Evolutionary conservation across 164 flowering plant species (phyloP).

Genomic region (Hamamelis virginiana): DNA sequence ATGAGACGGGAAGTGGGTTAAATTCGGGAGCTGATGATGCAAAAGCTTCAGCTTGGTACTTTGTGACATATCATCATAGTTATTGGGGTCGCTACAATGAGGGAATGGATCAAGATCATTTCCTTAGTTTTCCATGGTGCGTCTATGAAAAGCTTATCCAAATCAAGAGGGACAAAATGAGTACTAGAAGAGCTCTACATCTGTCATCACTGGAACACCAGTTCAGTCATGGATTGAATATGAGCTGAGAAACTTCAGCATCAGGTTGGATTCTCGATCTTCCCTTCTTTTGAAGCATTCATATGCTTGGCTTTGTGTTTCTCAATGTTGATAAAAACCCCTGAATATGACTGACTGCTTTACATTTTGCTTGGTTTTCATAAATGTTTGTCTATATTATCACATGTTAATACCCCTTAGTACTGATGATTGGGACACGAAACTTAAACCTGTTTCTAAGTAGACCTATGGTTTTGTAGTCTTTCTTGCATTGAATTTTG

Average conservation of each 20-base stretch:
- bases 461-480: too few relatives aligned
- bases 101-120: slow-evolving; percentile 57
- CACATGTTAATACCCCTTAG: too few relatives aligned
- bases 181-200: background rate
- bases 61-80: slow-evolving; percentile 66
- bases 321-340: background rate
- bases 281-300: background rate
- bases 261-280: background rate
- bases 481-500: too few relatives aligned
- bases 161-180: slow-evolving; percentile 48
- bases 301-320: too few relatives aligned
- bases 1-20: slow-evolving; percentile 2
- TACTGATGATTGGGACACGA: too few relatives aligned
- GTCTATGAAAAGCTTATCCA: slow-evolving; percentile 64
- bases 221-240: background rate
- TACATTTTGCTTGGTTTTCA: too few relatives aligned
- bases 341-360: too few relatives aligned
- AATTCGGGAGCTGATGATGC: slow-evolving; percentile 41
- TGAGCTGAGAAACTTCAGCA: background rate
- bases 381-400: too few relatives aligned
- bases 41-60: slow-evolving; percentile 87
- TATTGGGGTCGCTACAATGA: slow-evolving; percentile 66
- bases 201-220: slow-evolving; percentile 5
- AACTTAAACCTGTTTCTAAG: too few relatives aligned
- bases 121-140: slow-evolving; percentile 85